Evolutionary conservation across 495 filamentous ascomycete genomes (phyloP).

Genomic region (Apiosordaria backusii): DNA sequence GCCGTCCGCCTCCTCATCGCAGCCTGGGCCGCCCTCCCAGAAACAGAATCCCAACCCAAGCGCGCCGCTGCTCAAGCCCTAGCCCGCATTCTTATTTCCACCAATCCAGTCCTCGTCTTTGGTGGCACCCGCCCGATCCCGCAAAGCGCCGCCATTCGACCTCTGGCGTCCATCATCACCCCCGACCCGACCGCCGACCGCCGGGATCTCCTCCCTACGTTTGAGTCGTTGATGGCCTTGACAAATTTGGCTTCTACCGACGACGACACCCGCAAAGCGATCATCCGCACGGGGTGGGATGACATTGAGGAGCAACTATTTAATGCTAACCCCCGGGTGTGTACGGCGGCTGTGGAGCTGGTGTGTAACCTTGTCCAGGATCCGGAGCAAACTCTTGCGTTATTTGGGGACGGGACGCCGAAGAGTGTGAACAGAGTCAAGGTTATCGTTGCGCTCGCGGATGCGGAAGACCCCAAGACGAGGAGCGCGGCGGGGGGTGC

Average conservation of each 20-base stretch:
- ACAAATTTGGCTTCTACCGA: conserved; percentile 86
- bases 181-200: conserved; percentile 57
- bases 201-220: conserved; percentile 79
- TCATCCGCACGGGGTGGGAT: conserved; percentile 67
- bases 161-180: conserved; percentile 67
- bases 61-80: conserved; percentile 76
- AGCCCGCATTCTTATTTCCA: conserved; percentile 86
- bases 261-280: conserved; percentile 63
- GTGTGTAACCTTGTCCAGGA: conserved; percentile 87
- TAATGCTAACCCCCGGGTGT: conserved; percentile 67
- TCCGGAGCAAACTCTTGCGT: conserved; percentile 61
- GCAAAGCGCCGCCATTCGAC: conserved; percentile 70
- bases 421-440: conserved; percentile 70
- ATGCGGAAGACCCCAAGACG: conserved; percentile 76
- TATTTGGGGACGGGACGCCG: conserved; percentile 62
- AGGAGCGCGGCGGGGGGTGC: conserved; percentile 83
- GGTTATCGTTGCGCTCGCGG: conserved; percentile 79
- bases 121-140: conserved; percentile 68
- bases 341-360: conserved; percentile 80
- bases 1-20: conserved; percentile 78
- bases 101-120: conserved; percentile 83
- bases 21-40: conserved; percentile 56
- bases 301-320: conserved; percentile 80
- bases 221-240: conserved; percentile 85
- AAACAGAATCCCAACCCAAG: conserved; percentile 48